Evolutionary conservation across 2,329 filamentous ascomycete genomes (phyloP), one percentile per base, ranked within the genome.

Genomic region (Dendrostoma leiphaemia): DNA sequence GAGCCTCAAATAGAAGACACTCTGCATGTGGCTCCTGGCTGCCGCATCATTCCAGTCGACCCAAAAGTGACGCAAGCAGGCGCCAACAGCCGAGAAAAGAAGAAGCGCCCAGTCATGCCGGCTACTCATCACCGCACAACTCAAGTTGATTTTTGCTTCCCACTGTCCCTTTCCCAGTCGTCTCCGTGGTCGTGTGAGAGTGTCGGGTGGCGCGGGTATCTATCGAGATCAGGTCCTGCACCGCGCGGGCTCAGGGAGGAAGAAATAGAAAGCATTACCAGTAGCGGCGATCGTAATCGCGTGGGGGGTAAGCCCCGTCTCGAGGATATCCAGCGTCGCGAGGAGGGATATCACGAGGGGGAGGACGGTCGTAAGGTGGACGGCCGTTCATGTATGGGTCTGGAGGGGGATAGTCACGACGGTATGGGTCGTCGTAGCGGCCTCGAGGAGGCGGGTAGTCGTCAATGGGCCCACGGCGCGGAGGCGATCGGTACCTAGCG

Each of bases 401-500:
- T 19, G 68, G 79, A 46, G 84, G 82, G 60, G 85, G 81, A 65
- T 88, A 81, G 66, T 88, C 82, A 60, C 85, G 77, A 62, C 84
- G 81, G 73, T 93, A 94, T 28, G 88, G 86, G 64, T 94, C 90
- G 55, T 91, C 88, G 65, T 89, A 89, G 55, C 88, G 77, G 61
- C 81, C 79, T 59, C 88, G 79, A 52, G 80, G 84, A 51, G 85
- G 84, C 63, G 74, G 74, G 57, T 96, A 94, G 66, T 96, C 91
- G 58, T 92, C 88, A 60, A 89, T 78, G 41, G 88, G 86, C 21
- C 81, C 79, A 60, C 88, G 86, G 61, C 89, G 87, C 41, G 89
- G 88, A 58, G 91, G 90, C 53, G 90, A 91, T 54, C 90, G 87
- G 66, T 92, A 91, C 47, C 87, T 83, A 63, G 89, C 85, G 67